Percentiles rank a stretch among this genome's conserved stretches.
These are phyloP conservation scores for Fusarium sp. DNA, from an alignment of 2,329 filamentous ascomycete species.

Conservation along the genomic window DNA sequence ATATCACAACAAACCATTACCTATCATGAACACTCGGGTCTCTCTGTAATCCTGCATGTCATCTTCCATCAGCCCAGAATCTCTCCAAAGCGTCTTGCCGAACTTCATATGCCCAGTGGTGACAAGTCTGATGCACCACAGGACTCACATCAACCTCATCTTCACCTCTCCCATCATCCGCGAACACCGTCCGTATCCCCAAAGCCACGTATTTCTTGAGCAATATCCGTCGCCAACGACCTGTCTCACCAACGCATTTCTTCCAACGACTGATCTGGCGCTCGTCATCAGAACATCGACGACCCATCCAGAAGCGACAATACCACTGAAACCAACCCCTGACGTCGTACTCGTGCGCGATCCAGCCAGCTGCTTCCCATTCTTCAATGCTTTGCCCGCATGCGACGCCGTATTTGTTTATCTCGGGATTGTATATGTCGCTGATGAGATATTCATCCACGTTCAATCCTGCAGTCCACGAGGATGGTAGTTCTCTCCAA, in stretches of 20 bases:
- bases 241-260: slow-evolving; percentile 19
- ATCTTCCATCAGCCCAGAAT: slow-evolving; percentile 7
- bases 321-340: slow-evolving; percentile 26
- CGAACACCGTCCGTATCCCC: slow-evolving; percentile 17
- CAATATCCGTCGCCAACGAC: slow-evolving; percentile 14
- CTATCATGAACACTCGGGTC: too few species aligned
- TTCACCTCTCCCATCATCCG: slow-evolving; percentile 1
- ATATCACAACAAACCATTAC: too few species aligned
- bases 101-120: slow-evolving; percentile 24
- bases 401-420: slow-evolving; percentile 19
- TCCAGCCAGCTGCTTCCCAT: slow-evolving; percentile 26
- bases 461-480: slow-evolving; percentile 1
- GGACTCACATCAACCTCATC: slow-evolving; percentile 8
- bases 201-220: slow-evolving; percentile 14
- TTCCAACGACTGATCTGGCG: slow-evolving; percentile 27
- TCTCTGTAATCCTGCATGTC: not conserved
- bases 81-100: slow-evolving; percentile 8
- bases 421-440: slow-evolving; percentile 3
- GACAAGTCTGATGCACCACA: slow-evolving; percentile 21
- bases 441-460: slow-evolving; percentile 3
- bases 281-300: slow-evolving; percentile 10
- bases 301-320: slow-evolving; percentile 19
- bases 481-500: slow-evolving; percentile 4
- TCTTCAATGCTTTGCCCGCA: slow-evolving; percentile 24
- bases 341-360: slow-evolving; percentile 12